Evolutionary conservation across 202 grass and related monocot species (phyloP), one percentile per base, ranked within the genome.

Genomic region (Alloteropsis angusta): DNA sequence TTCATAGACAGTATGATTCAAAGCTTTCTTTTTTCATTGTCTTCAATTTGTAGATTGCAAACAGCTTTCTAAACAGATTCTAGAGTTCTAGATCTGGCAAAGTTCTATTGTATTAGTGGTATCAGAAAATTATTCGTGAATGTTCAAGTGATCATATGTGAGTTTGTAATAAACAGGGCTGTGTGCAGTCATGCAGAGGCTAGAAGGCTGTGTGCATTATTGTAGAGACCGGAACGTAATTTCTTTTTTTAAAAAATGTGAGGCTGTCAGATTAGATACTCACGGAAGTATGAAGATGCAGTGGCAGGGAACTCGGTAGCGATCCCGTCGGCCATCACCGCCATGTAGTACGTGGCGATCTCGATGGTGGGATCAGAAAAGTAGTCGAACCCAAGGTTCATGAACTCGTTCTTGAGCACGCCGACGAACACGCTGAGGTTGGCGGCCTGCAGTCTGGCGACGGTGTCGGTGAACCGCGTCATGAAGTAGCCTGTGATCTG

Each of bases 371-470:
- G 96, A 75, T 99, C 96, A 4, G 96, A 85, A 30, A 87, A 99
- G 84, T 76, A 96, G 78, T 99, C 96, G 22, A 93, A 99, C 7
- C 86, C 87, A 26, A 99, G 86, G 46, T 85, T 77, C 71, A 85
- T 80, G 75, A 93, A 99, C 92, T 99, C 96, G 76, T 99, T 99
- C 79, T 74, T 86, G 78, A 99, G 84, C 69, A 90, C 83, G 12
- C 85, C 88, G 8, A 93, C 48, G 38, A 76, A 85, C 22, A 98
- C 81, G 57, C 75, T 87, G 57, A 98, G 5, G 76, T 93, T 98
- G 43, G 90, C 89, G 57, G 65, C 83, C n/a, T 91, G 92, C 68
- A 95, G 37, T 45, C 61, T 73, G 9, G 32, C 15, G 6, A 85
- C 90, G 46, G 90, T 80, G 26, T 80, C 46, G 28, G 86, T 99